Conservation (phyloP, 2,329 filamentous ascomycete genomes). For the Lasiodiplodia sp. region DNA sequence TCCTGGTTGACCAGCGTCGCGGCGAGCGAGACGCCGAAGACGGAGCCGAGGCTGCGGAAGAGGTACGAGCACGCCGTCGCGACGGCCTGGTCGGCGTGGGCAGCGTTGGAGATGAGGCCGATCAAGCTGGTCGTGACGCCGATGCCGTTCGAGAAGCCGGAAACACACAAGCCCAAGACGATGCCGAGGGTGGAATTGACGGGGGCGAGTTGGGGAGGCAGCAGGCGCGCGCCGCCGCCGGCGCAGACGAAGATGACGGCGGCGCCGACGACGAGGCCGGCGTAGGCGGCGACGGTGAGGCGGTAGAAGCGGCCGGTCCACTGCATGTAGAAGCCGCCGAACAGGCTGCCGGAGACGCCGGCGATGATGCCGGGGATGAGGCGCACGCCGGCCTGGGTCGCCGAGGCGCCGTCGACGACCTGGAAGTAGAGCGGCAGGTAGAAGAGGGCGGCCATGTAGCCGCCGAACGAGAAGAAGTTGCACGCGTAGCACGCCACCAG, state of each 20-base stretch:
- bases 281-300: slow-evolving; percentile 68
- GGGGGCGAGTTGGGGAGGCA: slow-evolving; percentile 38
- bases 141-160: slow-evolving; percentile 62
- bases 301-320: slow-evolving; percentile 75
- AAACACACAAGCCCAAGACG: slow-evolving; percentile 63
- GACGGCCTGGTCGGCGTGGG: slow-evolving; percentile 72
- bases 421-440: slow-evolving; percentile 57
- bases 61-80: slow-evolving; percentile 82
- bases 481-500: slow-evolving; percentile 73
- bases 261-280: slow-evolving; percentile 61
- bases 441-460: slow-evolving; percentile 68
- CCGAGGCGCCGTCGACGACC: slow-evolving; percentile 36
- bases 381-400: slow-evolving; percentile 37
- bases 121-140: slow-evolving; percentile 77
- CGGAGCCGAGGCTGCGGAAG: slow-evolving; percentile 75
- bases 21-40: slow-evolving; percentile 72
- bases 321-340: slow-evolving; percentile 72
- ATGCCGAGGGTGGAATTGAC: slow-evolving; percentile 60
- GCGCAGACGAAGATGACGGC: slow-evolving; percentile 64
- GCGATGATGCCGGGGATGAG: slow-evolving; percentile 68
- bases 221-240: slow-evolving; percentile 44
- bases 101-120: slow-evolving; percentile 73
- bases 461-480: slow-evolving; percentile 75
- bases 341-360: slow-evolving; percentile 70
- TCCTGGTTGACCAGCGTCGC: slow-evolving; percentile 76